These are phyloP conservation scores for Microcyclospora tardicrescens DNA, from an alignment of 2,329 filamentous ascomycete genomes.

Conservation along the genomic window DNA sequence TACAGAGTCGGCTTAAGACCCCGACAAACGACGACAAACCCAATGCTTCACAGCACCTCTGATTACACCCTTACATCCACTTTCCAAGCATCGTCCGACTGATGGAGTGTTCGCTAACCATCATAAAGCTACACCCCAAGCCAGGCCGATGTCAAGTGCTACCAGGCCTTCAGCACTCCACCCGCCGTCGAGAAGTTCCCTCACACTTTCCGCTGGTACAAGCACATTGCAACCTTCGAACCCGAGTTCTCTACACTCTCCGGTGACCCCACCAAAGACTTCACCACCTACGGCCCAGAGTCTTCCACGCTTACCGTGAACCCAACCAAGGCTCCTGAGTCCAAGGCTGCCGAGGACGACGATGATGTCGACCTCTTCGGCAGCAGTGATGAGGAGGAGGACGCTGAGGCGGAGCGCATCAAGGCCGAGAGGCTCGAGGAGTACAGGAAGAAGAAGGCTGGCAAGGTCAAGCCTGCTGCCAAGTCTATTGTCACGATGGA, in stretches of 20 bases:
- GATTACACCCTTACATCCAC: slow-evolving; percentile 29
- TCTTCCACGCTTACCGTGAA: slow-evolving; percentile 63
- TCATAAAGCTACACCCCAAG: slow-evolving; percentile 51
- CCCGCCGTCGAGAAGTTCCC: slow-evolving; percentile 82
- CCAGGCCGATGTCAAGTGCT: slow-evolving; percentile 92
- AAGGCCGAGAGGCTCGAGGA: slow-evolving; percentile 83
- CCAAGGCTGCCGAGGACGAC: slow-evolving; percentile 48
- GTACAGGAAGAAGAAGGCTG: slow-evolving; percentile 94
- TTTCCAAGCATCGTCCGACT: slow-evolving; percentile 3
- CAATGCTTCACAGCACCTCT: slow-evolving; percentile 66
- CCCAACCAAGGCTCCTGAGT: slow-evolving; percentile 69
- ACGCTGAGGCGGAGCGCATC: slow-evolving; percentile 69
- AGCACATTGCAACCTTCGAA: slow-evolving; percentile 90
- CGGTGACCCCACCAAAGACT: slow-evolving; percentile 79
- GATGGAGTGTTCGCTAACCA: slow-evolving; percentile 7
- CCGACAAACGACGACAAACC: slow-evolving; percentile 68
- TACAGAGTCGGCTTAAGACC: slow-evolving; percentile 89
- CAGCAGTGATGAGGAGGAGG: slow-evolving; percentile 86
- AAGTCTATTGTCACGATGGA: slow-evolving; percentile 95
- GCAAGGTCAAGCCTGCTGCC: slow-evolving; percentile 79
- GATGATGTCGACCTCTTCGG: slow-evolving; percentile 91
- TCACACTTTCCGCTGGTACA: slow-evolving; percentile 94
- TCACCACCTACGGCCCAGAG: slow-evolving; percentile 86
- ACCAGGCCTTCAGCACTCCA: slow-evolving; percentile 69
- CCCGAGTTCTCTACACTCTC: slow-evolving; percentile 81